Evolutionary conservation across 164 flowering plant species (phyloP).

Genomic region (Amborella trichopoda): DNA sequence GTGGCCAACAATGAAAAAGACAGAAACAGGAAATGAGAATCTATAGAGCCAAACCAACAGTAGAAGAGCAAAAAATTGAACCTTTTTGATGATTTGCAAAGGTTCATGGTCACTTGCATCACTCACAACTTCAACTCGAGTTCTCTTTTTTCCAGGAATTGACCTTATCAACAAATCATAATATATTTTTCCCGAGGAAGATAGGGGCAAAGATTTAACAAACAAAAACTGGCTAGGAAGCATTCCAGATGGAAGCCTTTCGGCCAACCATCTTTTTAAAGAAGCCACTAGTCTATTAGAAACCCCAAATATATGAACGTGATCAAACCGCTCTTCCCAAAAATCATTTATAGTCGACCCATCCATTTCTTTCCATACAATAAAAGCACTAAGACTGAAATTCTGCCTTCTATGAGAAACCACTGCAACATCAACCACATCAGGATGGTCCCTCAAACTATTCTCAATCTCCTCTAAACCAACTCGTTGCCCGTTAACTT

Average conservation of each 20-base stretch:
- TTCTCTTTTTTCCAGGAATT: conserved; percentile 1
- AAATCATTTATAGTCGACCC: not conserved
- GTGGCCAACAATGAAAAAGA: not conserved
- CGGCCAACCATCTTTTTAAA: conserved; percentile 50
- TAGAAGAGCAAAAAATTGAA: conserved; percentile 10
- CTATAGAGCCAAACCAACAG: no score
- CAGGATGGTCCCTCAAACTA: conserved; percentile 40
- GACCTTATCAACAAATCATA: conserved; percentile 30
- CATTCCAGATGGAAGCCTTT: conserved; percentile 49
- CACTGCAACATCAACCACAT: conserved; percentile 70
- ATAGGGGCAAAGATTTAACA: conserved; percentile 45
- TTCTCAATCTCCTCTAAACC: conserved; percentile 76
- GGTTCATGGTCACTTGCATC: conserved; percentile 10
- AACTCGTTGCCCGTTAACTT: conserved; percentile 75
- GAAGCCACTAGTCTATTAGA: conserved; percentile 19
- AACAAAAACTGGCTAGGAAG: conserved; percentile 39
- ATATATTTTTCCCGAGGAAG: conserved; percentile 78
- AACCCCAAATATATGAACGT: not conserved
- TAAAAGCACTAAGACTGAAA: conserved; percentile 39
- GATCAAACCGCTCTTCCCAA: not conserved
- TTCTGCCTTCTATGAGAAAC: conserved; percentile 22
- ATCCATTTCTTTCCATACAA: conserved; percentile 27
- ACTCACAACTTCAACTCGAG: conserved; percentile 11
- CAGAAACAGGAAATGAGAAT: not conserved
- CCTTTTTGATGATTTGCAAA: conserved; percentile 50